These are phyloP conservation scores for Cystobasidium pallidum DNA, from an alignment of 1,284 basidiomycete species.

Conservation along the genomic window DNA sequence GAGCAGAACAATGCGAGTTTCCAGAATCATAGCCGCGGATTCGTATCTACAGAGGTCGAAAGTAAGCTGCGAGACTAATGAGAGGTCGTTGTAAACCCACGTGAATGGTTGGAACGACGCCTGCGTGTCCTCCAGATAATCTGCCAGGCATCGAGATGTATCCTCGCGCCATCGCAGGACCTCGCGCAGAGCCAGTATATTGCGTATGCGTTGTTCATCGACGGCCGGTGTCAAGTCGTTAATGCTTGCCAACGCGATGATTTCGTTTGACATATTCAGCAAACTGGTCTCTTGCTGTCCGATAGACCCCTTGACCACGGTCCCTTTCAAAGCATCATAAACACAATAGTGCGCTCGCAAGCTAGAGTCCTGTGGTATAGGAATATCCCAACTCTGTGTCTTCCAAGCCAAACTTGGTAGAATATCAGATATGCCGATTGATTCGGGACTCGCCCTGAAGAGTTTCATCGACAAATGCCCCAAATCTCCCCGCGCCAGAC, in stretches of 20 bases:
- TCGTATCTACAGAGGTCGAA: slow-evolving; percentile 26
- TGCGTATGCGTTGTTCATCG: slow-evolving; percentile 54
- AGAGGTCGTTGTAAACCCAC: background rate
- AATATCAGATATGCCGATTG: slow-evolving; percentile 21
- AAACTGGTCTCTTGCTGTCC: background rate
- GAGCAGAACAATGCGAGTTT: slow-evolving; percentile 46
- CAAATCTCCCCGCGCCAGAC: slow-evolving; percentile 86
- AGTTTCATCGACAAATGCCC: slow-evolving; percentile 63
- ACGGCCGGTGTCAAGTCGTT: slow-evolving; percentile 72
- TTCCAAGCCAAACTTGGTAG: slow-evolving; percentile 81
- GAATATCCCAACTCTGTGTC: slow-evolving; percentile 88
- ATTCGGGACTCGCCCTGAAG: slow-evolving; percentile 60
- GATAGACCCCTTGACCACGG: slow-evolving; percentile 68
- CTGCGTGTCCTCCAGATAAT: background rate
- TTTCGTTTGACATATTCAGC: slow-evolving; percentile 59
- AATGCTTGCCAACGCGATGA: slow-evolving; percentile 67
- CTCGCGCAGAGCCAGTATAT: slow-evolving; percentile 6
- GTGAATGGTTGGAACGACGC: background rate
- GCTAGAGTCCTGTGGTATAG: slow-evolving; percentile 61
- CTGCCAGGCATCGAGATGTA: background rate
- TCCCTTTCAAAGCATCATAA: slow-evolving; percentile 72
- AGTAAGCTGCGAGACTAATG: slow-evolving; percentile 37
- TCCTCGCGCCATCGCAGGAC: background rate
- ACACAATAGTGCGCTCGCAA: slow-evolving; percentile 57
- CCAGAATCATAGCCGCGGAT: slow-evolving; percentile 42